Conservation (phyloP, 129 eudicot genomes). For the Escallonia rubra region DNA sequence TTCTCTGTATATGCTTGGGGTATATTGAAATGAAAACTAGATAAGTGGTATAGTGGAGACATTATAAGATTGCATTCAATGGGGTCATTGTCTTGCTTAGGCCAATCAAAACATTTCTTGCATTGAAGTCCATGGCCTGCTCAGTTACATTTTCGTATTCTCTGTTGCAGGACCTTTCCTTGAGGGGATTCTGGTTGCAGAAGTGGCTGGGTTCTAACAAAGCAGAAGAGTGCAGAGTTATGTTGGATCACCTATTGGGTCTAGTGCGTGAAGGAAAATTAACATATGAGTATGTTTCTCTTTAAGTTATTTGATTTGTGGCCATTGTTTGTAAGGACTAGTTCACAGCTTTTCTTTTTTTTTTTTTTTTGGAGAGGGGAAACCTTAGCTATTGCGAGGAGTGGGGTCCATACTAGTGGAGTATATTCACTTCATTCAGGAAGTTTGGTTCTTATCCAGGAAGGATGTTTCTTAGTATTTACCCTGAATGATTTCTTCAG, state of each 20-base stretch:
- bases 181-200: conserved; percentile 98
- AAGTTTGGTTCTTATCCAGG: no score
- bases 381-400: no score
- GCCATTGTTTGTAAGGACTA: no score
- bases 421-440: no score
- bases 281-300: conserved; percentile 64
- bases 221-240: conserved; percentile 53
- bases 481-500: no score
- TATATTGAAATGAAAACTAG: no score
- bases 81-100: not conserved
- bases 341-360: not conserved
- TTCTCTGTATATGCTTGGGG: no score
- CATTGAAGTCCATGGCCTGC: not conserved
- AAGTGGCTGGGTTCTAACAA: conserved; percentile 65
- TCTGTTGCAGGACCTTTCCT: conserved; percentile 64
- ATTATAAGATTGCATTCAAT: no score
- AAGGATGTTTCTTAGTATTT: no score
- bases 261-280: conserved; percentile 66
- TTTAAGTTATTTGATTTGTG: not conserved
- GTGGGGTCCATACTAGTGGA: no score
- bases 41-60: no score
- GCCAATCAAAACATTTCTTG: not conserved
- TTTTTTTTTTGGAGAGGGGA: not conserved
- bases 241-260: conserved; percentile 72
- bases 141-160: not conserved